Evolutionary conservation across 805 yeast genomes (phyloP).

Genomic region (Metahyphopichia silvanorum): DNA sequence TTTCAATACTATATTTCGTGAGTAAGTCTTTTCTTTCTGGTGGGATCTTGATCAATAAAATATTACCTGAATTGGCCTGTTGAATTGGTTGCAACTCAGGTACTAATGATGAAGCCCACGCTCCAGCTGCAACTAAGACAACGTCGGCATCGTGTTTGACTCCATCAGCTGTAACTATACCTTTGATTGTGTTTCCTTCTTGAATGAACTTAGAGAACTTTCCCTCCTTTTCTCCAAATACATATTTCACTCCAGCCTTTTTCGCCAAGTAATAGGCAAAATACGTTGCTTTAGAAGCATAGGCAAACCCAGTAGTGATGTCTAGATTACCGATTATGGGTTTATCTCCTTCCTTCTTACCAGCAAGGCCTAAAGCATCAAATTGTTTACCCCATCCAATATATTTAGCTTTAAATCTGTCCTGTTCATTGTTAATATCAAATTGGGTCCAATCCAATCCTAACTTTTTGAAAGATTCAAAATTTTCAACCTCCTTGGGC

Average conservation of each 20-base stretch:
- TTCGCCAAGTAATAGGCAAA: conserved; percentile 25
- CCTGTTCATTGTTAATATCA: conserved; percentile 22
- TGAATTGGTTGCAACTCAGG: no score
- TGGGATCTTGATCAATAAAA: conserved; percentile 32
- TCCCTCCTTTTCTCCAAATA: conserved; percentile 20
- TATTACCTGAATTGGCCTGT: conserved; percentile 35
- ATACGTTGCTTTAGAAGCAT: conserved; percentile 29
- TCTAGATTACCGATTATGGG: no score
- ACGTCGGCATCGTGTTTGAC: conserved; percentile 17
- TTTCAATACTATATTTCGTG: no score
- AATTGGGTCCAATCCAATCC: conserved; percentile 24
- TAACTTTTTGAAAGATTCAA: conserved; percentile 17
- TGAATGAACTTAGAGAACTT: conserved; percentile 17
- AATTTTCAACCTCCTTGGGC: conserved; percentile 15
- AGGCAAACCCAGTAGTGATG: conserved; percentile 28
- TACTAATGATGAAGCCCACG: conserved; percentile 23
- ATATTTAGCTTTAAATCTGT: conserved; percentile 25
- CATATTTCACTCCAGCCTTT: conserved; percentile 29
- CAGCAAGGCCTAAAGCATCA: conserved; percentile 15
- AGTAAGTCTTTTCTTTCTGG: conserved; percentile 26
- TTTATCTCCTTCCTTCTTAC: conserved; percentile 12
- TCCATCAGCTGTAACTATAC: conserved; percentile 23
- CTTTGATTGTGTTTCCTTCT: conserved; percentile 10
- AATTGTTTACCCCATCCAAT: conserved; percentile 22
- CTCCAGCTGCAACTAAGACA: conserved; percentile 23